These are phyloP conservation scores for Pichia exigua DNA, from an alignment of 805 yeast genomes.

Conservation along the genomic window DNA sequence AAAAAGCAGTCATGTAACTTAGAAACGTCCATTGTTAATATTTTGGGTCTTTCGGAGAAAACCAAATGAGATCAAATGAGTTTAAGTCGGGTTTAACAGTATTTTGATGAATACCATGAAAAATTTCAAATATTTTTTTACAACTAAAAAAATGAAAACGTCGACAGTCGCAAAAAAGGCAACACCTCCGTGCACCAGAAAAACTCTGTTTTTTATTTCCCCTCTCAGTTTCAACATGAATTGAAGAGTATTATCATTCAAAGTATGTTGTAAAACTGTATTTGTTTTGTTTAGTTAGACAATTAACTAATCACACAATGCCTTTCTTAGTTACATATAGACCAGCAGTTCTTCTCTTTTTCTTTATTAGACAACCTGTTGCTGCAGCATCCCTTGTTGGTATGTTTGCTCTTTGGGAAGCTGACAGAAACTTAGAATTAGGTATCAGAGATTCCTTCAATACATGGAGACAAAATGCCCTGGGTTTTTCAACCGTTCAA, in stretches of 20 bases:
- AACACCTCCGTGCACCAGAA: not conserved
- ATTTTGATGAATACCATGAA: not conserved
- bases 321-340: slow-evolving; percentile 26
- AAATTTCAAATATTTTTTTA: not conserved
- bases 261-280: too few species aligned
- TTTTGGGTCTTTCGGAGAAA: not conserved
- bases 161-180: not conserved
- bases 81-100: not conserved
- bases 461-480: slow-evolving; percentile 20
- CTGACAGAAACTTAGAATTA: slow-evolving; percentile 26
- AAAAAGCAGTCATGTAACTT: slow-evolving; percentile 67
- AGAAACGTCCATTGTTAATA: slow-evolving; percentile 55
- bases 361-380: slow-evolving; percentile 31
- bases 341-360: slow-evolving; percentile 31
- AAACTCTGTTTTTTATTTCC: not conserved
- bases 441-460: slow-evolving; percentile 27
- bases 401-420: slow-evolving; percentile 30
- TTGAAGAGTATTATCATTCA: not conserved
- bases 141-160: not conserved
- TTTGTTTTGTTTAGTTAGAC: not conserved
- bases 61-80: not conserved
- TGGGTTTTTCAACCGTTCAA: slow-evolving; percentile 29
- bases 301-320: slow-evolving; percentile 8
- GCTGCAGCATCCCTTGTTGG: slow-evolving; percentile 28
- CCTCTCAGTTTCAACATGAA: not conserved